Evolutionary conservation across 2,329 filamentous ascomycete genomes (phyloP), one percentile per base, ranked within the genome.

Genomic region (Pestalotiopsis fici): DNA sequence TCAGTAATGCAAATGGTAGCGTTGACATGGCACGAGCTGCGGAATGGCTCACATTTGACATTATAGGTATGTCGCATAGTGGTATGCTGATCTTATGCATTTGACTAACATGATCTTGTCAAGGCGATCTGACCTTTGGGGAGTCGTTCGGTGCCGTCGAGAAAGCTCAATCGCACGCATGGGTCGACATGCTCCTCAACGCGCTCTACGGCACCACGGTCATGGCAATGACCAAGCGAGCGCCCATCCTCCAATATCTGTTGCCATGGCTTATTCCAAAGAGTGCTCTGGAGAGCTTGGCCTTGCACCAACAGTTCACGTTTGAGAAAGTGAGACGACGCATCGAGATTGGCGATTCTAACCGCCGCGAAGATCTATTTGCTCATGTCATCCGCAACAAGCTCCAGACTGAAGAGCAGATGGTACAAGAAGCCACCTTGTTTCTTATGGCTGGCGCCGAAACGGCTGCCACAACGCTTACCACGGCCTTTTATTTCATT

Each of bases 31-130:
- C 69, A 12, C 47, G 68, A 43, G 71, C 69, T 67, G 57, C 71
- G 11, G 68, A 73, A 54, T 74, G 71, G 72, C 66, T 74, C 6
- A 72, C 69, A 7, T 74, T 75, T 54, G 73, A 74, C 47, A 73
- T 74, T 47, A 71, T 74, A 21, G 70, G 71, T 66, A 54, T 54
- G 62, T 23, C 12, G 18, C 21, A 1, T 9, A 5, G 18, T 7
- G 25, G 18, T 6, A 28, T 31, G 13, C 27, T 27, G 39, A 47
- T 25, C 5, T 11, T 6, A 61, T 18, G 15, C n/a, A 61, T 9
- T 13, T 61, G 12, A 35, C 64, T 64, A 4, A 60, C 43, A 7
- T 15, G 25, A 7, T n/a, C 9, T 18, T 23, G 4, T n/a, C n/a
- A 12, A 73, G 71, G 67, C 23, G 65, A 70, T 35, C 65, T 73